A percentile compares a stretch with the other conserved stretches of the same genome.
phyloP scores from a whole-genome alignment of 2,329 filamentous ascomycete genomes.

The Akanthomyces muscarius region DNA sequence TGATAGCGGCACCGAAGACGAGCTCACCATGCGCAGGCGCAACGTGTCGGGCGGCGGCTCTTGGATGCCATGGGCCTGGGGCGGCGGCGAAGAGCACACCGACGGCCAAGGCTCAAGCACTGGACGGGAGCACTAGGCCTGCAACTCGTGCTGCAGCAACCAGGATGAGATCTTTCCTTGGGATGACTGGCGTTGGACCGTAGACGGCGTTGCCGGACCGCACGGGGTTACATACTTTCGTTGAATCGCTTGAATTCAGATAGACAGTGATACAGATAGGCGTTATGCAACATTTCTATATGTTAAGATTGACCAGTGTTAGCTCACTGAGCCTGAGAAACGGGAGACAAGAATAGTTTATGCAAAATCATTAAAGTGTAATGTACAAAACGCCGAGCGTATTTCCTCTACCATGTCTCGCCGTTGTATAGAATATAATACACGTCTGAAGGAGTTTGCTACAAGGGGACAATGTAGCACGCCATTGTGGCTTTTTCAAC shows the following conservation, averaged over 20 bases:
- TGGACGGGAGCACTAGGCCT: slow-evolving; percentile 35
- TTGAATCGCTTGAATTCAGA: neutral
- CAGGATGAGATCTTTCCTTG: slow-evolving; percentile 6
- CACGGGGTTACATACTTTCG: slow-evolving; percentile 16
- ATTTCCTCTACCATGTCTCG: neutral
- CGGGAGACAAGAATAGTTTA: neutral
- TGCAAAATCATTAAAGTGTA: slow-evolving; percentile 1
- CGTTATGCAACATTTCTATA: neutral
- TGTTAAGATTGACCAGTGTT: neutral
- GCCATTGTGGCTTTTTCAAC: no score
- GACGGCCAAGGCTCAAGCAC: slow-evolving; percentile 33
- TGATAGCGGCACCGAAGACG: slow-evolving; percentile 60
- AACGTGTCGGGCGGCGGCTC: slow-evolving; percentile 29
- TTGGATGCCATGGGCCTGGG: slow-evolving; percentile 51
- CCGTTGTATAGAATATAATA: neutral
- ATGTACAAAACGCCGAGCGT: slow-evolving; percentile 18
- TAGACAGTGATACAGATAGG: slow-evolving; percentile 2
- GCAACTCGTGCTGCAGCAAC: slow-evolving; percentile 8
- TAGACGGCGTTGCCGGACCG: slow-evolving; percentile 15
- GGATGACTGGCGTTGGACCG: slow-evolving; percentile 15
- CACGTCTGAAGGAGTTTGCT: neutral
- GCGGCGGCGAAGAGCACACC: slow-evolving; percentile 18
- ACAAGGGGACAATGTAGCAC: no score
- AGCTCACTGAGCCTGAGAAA: neutral
- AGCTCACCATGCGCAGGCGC: slow-evolving; percentile 34